phyloP scores from a whole-genome alignment of 2,329 filamentous ascomycete species.

The Colletotrichum limetticola region DNA sequence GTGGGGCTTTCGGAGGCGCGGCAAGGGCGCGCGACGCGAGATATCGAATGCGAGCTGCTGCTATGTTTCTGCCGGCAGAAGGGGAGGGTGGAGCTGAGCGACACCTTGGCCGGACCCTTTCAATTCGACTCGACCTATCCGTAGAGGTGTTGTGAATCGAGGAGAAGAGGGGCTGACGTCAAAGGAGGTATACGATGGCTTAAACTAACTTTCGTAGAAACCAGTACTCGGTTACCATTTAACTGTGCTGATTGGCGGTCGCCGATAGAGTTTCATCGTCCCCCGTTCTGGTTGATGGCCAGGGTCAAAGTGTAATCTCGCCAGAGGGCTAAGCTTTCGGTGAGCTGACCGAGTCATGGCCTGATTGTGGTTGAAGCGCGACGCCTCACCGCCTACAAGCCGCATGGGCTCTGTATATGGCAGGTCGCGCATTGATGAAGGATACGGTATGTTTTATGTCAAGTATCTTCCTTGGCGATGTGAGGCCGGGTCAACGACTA shows the following conservation, averaged over 20 bases:
- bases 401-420: neutral
- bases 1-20: neutral
- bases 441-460: neutral
- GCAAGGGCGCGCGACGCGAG: neutral
- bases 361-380: neutral
- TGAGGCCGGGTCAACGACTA: neutral
- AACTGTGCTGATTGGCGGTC: neutral
- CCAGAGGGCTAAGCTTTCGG: neutral
- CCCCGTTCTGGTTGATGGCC: neutral
- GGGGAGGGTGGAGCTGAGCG: neutral
- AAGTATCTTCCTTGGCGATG: neutral
- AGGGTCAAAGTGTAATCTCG: neutral
- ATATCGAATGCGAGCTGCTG: neutral
- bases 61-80: neutral
- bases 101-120: neutral
- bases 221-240: neutral
- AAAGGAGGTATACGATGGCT: neutral
- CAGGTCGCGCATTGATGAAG: neutral
- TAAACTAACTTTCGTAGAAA: neutral
- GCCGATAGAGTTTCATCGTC: neutral
- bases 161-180: neutral
- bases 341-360: neutral
- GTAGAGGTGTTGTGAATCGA: neutral
- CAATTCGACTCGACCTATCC: neutral
- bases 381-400: neutral